These are phyloP conservation scores for Cyclanthera cordifolia DNA, from an alignment of 306 rosid genomes.

Conservation along the genomic window DNA sequence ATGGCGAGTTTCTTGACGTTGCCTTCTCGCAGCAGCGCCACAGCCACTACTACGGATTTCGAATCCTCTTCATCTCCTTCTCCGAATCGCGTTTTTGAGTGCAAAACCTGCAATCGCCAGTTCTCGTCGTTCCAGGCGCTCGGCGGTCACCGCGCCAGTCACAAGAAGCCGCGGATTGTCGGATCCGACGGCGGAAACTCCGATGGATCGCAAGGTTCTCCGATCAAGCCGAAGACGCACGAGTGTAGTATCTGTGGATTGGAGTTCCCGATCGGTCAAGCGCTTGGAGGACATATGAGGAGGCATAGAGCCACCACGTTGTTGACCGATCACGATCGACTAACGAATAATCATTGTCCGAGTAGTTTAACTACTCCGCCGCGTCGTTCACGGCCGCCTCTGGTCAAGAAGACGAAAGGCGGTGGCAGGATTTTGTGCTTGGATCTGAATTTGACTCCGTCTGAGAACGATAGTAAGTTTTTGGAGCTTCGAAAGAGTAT, in stretches of 20 bases:
- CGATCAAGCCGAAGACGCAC: constrained; percentile 66
- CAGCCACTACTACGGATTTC: neutral
- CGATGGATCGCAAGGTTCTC: constrained; percentile 27
- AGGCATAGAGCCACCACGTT: constrained; percentile 48
- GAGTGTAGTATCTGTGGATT: constrained; percentile 82
- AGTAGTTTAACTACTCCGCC: neutral
- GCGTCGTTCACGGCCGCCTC: constrained; percentile 15
- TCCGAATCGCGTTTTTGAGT: constrained; percentile 57
- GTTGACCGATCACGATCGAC: constrained; percentile 12
- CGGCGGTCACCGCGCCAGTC: constrained; percentile 95
- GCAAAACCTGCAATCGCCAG: constrained; percentile 82
- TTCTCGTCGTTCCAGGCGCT: constrained; percentile 89
- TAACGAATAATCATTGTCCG: neutral
- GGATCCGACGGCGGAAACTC: constrained; percentile 20
- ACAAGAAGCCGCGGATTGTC: constrained; percentile 63
- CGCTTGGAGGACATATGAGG: constrained; percentile 96
- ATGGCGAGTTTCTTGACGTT: constrained; percentile 89
- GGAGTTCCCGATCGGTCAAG: constrained; percentile 87
- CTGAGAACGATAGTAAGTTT: constrained; percentile 69
- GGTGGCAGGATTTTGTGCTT: constrained; percentile 37
- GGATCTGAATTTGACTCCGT: constrained; percentile 88
- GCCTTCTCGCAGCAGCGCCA: constrained; percentile 33
- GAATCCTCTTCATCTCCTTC: constrained; percentile 15
- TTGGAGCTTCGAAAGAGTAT: constrained; percentile 41
- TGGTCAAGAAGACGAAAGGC: constrained; percentile 23